Evolutionary conservation across 139 green algal species (phyloP), one percentile per base, ranked within the genome.

Genomic region (Nannochloris sp.): DNA sequence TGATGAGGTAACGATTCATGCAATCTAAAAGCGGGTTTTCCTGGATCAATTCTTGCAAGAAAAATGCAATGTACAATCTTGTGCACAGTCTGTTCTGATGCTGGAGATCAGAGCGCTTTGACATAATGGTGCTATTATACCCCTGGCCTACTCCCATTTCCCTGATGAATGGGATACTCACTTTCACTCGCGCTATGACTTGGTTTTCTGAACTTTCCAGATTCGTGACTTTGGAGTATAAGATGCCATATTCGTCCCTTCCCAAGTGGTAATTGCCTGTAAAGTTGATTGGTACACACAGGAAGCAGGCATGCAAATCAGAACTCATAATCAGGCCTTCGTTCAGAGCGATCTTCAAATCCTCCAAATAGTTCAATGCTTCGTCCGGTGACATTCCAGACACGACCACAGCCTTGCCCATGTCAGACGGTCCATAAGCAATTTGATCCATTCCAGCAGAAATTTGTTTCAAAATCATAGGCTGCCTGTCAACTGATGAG

Each of bases 271-370:
- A 40, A 40, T 40, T 40, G 6, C 34, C 34, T 11, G 34, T 7
- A 40, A 40, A 40, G 9, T 67, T 71, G 1, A 86, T 51, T 21
- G 84, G 85, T 14, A 85, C 89, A 44, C 92, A 74, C 19, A 96
- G 75, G 74, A 80, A 96, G 18, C 80, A 88, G 25, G 92, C 76
- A 75, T 94, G 87, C 50, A 96, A 78, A 67, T 96, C 88, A 6
- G 77, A 83, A 44, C 73, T 65, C 76, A 93, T 64, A 51, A 87
- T 78, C 58, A 93, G 78, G 2, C 53, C 58, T 61, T 77, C 25
- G 3, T 74, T 53, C 8, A 40, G 7, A 1, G 87, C 87, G 2
- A 49, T 66, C 21, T 65, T 66, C 49, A 95, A 68, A 67, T 95
- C 88, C 3, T 71, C 48, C 61, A 25, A 18, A 14, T 29, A 15